A percentile compares a stretch with the other conserved stretches of the same genome.
Evolutionary conservation across 306 rosid genomes (phyloP).

Genomic region (Pyrus bretschneideri): DNA sequence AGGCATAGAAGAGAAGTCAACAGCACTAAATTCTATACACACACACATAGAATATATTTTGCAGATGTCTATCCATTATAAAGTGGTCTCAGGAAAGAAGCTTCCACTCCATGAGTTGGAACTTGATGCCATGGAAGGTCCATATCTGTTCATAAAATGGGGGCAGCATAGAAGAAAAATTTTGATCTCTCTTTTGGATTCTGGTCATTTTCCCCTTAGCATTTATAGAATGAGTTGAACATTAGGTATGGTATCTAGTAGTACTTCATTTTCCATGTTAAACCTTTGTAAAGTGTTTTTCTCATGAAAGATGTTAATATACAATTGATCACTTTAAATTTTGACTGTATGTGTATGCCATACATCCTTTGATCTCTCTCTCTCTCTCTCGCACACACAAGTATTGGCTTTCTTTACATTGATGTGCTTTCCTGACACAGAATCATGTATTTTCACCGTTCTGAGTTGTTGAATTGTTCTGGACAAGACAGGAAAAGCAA

Average conservation of each 20-base stretch:
- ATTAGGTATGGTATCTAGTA: background rate
- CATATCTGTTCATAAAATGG: too few relatives aligned
- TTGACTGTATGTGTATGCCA: background rate
- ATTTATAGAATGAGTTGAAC: background rate
- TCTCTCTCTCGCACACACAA: background rate
- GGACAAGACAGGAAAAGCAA: constrained; percentile 62
- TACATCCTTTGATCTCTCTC: background rate
- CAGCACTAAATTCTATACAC: too few relatives aligned
- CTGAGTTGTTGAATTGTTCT: constrained; percentile 27
- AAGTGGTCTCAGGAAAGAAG: too few relatives aligned
- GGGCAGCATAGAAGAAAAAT: too few relatives aligned
- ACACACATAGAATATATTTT: too few relatives aligned
- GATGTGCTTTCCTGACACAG: background rate
- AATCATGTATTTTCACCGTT: constrained; percentile 7
- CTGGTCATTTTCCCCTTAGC: background rate
- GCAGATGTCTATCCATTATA: too few relatives aligned
- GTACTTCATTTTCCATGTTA: background rate
- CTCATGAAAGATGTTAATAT: background rate
- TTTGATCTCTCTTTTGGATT: too few relatives aligned
- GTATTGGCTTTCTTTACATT: background rate
- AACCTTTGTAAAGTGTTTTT: background rate
- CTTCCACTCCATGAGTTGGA: too few relatives aligned
- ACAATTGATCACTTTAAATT: background rate
- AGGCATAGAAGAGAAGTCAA: too few relatives aligned
- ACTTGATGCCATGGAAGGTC: too few relatives aligned